Evolutionary conservation across 768 basidiomycete genomes (phyloP), one percentile per base, ranked within the genome.

Genomic region (Pleurotus citrinopileatus): DNA sequence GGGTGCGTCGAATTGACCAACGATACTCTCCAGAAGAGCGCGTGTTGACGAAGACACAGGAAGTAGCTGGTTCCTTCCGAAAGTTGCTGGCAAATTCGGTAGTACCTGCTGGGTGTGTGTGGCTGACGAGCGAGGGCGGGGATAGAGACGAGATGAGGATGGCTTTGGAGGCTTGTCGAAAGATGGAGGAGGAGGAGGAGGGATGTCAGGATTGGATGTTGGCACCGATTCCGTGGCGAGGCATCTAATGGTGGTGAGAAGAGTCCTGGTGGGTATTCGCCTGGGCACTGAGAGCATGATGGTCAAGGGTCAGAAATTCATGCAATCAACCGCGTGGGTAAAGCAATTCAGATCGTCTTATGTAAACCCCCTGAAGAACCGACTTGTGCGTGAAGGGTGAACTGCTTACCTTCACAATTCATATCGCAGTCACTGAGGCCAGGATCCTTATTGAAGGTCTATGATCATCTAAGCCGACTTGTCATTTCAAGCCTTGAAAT

Each of bases 11-110:
- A 98, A 96, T 44, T 83, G 77, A 12, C 74, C 73, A 28, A 97
- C 86, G 54, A 98, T 86, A 55, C 79, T 76, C 64, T 94, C 90
- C 13, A 96, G 78, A 22, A 93, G 73, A 2, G 88, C 85, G 3
- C 91, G 82, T 2, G 87, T 93, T 22, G 87, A 84, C 64, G 86
- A 85, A 10, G 89, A 77, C 6, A 94, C 91, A 0, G 87, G 80
- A 0, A 94, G 75, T 4, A 92, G 75, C 68, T 94, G 91, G 66
- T 94, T 94, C 27, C 80, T 76, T 19, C 91, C 91, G 68, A 93
- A 92, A 0, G 76, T 77, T 1, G 87, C 72, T 0, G 90, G 89
- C 8, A 92, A 79, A 25, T 70, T 68, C 1, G 83, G 80, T 0
- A 87, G 70, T 4, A 66, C 57, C 19, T 53, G 23, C 57, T 70